phyloP scores from a whole-genome alignment of 2,329 filamentous ascomycete genomes.

The Colletotrichum paranaense region DNA sequence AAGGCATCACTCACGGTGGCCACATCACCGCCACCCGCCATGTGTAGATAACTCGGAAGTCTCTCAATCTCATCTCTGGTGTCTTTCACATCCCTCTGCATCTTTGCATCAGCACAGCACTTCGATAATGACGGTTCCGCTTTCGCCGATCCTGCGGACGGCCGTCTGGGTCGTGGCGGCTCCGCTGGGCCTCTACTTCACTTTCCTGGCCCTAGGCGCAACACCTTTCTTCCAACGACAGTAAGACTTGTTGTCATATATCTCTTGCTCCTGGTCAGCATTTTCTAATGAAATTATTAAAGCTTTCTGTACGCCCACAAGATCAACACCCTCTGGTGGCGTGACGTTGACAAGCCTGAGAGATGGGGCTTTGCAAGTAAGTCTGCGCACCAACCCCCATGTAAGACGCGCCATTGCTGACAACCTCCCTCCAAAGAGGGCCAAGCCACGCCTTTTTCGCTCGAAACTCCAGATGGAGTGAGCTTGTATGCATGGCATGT shows the following conservation, averaged over 20 bases:
- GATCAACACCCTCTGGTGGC: conserved; percentile 77
- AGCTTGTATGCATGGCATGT: conserved; percentile 92
- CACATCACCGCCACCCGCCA: conserved; percentile 19
- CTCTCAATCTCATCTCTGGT: neutral
- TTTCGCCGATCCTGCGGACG: conserved; percentile 47
- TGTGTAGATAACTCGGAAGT: conserved; percentile 26
- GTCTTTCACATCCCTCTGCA: too few species aligned
- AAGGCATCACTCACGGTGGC: conserved; percentile 19
- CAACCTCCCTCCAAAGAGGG: conserved; percentile 65
- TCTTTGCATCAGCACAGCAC: neutral
- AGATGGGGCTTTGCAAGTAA: conserved; percentile 87
- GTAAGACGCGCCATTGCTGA: conserved; percentile 10
- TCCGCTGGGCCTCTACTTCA: conserved; percentile 72
- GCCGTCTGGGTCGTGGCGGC: conserved; percentile 67
- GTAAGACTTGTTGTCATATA: conserved; percentile 62
- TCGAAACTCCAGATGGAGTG: conserved; percentile 80
- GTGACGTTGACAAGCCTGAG: conserved; percentile 81
- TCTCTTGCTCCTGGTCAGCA: neutral
- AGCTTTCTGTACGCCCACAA: conserved; percentile 89
- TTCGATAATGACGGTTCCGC: conserved; percentile 42
- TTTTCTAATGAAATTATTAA: neutral
- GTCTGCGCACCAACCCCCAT: conserved; percentile 39
- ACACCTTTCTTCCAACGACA: conserved; percentile 82
- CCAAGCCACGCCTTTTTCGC: conserved; percentile 87
- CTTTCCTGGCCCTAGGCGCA: conserved; percentile 73